phyloP scores from a whole-genome alignment of 208 protist genomes.

The Giardia muris region DNA sequence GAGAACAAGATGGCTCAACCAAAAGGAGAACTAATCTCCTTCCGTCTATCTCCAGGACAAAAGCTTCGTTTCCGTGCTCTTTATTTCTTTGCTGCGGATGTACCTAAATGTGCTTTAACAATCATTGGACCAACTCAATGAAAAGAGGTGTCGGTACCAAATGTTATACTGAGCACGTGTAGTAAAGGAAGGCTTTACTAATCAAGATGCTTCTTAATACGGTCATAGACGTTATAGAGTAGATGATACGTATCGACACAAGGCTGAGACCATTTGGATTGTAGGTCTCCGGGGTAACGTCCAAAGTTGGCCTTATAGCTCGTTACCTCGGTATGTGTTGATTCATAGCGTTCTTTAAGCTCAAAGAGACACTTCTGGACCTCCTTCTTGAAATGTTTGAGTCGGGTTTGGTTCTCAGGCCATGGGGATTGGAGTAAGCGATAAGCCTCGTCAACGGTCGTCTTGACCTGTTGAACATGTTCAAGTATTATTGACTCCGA shows the following conservation, averaged over 20 bases:
- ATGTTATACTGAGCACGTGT: neutral
- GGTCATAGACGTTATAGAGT: neutral
- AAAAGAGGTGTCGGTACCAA: neutral
- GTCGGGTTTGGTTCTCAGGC: neutral
- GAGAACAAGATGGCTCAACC: neutral
- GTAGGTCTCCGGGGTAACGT: neutral
- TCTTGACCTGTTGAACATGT: neutral
- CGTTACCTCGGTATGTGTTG: neutral
- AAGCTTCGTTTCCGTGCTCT: neutral
- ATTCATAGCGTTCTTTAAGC: neutral
- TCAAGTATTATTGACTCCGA: neutral
- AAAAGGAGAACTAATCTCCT: neutral
- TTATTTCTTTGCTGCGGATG: neutral
- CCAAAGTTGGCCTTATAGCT: neutral
- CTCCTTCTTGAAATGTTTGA: neutral
- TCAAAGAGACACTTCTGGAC: conserved; percentile 18
- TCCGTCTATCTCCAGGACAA: neutral
- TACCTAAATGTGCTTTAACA: neutral
- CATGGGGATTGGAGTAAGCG: neutral
- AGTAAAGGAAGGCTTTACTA: neutral
- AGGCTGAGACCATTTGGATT: neutral
- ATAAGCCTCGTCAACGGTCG: neutral
- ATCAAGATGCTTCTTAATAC: neutral
- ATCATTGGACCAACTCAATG: neutral
- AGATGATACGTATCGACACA: conserved; percentile 7